These are phyloP conservation scores for Aurinia saxatilis DNA, from an alignment of 345 rosid genomes.

Conservation along the genomic window DNA sequence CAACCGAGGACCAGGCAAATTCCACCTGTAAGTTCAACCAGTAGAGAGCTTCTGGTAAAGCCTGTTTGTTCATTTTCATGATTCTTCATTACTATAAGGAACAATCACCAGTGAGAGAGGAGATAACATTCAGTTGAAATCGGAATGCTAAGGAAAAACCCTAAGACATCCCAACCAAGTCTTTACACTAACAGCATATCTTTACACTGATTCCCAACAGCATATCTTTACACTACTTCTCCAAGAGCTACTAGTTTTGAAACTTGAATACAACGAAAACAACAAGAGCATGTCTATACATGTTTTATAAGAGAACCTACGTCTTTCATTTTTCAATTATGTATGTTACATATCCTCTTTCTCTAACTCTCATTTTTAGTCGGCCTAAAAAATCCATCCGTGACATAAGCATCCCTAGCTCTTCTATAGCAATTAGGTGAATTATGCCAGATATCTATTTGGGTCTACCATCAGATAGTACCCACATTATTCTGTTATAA, in stretches of 20 bases:
- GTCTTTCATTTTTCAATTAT: background rate
- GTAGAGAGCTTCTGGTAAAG: constrained; percentile 89
- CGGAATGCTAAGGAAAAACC: background rate
- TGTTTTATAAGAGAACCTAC: background rate
- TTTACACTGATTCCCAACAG: background rate
- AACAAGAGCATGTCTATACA: background rate
- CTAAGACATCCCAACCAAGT: background rate
- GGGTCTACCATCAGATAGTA: constrained; percentile 6
- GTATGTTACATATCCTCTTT: too few relatives aligned
- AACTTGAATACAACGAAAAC: background rate
- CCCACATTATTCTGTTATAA: constrained; percentile 1
- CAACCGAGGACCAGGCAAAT: constrained; percentile 39
- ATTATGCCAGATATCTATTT: background rate
- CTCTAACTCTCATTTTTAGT: background rate
- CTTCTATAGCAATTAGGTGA: constrained; percentile 2
- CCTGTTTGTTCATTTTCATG: constrained; percentile 61
- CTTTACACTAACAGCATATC: too few relatives aligned
- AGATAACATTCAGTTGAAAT: constrained; percentile 10
- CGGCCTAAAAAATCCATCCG: background rate
- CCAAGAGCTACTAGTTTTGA: background rate
- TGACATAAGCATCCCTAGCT: background rate
- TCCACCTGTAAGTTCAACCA: constrained; percentile 98
- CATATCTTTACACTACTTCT: background rate
- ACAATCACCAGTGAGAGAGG: constrained; percentile 14
- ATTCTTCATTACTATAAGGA: constrained; percentile 52